Base-by-base conservation (phyloP, 139 green algal genomes). In the Marvania coccoides region DNA sequence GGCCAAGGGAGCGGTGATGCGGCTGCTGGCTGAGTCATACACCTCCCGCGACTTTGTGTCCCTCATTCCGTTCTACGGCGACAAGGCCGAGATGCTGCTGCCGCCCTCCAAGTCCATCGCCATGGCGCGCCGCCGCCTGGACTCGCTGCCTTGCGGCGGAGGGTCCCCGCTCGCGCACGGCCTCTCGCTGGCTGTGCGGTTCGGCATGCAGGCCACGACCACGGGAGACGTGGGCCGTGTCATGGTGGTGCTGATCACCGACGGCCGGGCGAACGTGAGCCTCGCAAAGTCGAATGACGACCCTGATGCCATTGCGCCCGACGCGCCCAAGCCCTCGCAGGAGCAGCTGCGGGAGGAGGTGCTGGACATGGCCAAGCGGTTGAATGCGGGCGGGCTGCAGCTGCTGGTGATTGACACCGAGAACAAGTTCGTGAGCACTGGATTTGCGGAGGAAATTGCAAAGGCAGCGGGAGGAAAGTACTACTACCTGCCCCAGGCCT, bases 401-500 rank as follows among this genome's bases (percentile, higher is more conserved):
- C 73, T 98, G 74, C 81, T 99, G 54, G 93, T 99, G 36, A 99
- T 99, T 57, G 94, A 99, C 84, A 99, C 90, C 26, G 72, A 79
- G 64, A 80, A 80, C 60, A 97, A 97, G 81, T 99, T 99, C 82
- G 94, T 99, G 36, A 95, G 84, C n/a, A 98, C 94, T 10, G 91
- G 94, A 23, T 98, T 98, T 82, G 91, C 94, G 5, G 89, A 99
- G 79, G 91, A 99, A 73, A 97, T 99, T 64, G 81, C 94, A 34
- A 91, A 92, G 67, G 80, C 81, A 30, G 77, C 75, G 1, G n/a
- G 61, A 14, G 85, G 84, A 48, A 79, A 83, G 47, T 75, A 79
- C 53, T 97, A 98, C 81, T 98, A 98, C 80, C 80, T 98, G 61
- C 93, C 93, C 13, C 96, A 97, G 60, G 93, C 92, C 7, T 84